phyloP scores from a whole-genome alignment of 2,329 filamentous ascomycete genomes.

The Phaeophleospora eucalypticola region DNA sequence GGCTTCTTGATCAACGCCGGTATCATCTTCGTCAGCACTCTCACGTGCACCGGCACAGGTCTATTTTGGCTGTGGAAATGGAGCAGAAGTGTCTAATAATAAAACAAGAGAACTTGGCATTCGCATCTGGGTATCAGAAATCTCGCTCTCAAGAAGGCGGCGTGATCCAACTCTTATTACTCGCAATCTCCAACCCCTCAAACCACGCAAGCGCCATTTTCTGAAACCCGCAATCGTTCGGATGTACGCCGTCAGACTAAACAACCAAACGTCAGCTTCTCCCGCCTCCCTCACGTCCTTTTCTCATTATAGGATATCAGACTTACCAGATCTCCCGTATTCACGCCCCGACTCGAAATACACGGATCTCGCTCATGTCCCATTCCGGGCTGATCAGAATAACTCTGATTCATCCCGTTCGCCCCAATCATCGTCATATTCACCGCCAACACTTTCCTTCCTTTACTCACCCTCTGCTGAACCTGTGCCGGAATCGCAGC shows the following conservation, averaged over 20 bases:
- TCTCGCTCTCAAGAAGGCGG: slow-evolving; percentile 1
- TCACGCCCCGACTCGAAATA: background rate
- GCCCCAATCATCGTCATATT: slow-evolving; percentile 12
- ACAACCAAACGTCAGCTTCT: no score
- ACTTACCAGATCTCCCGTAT: background rate
- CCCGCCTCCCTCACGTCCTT: no score
- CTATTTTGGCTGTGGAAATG: slow-evolving; percentile 17
- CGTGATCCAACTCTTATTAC: slow-evolving; percentile 7
- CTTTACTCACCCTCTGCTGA: slow-evolving; percentile 3
- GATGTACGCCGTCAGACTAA: slow-evolving; percentile 11
- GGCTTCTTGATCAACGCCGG: slow-evolving; percentile 36
- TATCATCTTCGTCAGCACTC: slow-evolving; percentile 25
- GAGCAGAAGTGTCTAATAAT: no score
- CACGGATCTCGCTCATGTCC: background rate
- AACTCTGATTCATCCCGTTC: slow-evolving; percentile 1
- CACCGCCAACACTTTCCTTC: slow-evolving; percentile 9
- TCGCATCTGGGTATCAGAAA: no score
- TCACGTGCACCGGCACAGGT: slow-evolving; percentile 16
- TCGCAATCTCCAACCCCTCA: slow-evolving; percentile 8
- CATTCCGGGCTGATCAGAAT: background rate
- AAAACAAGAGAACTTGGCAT: no score
- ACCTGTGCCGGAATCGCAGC: slow-evolving; percentile 5
- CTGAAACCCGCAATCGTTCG: slow-evolving; percentile 11
- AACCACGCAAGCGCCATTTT: slow-evolving; percentile 12
- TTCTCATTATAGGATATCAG: no score